Percentiles rank a stretch among this genome's conserved stretches.
These are phyloP conservation scores for Tetrahymena thermophila DNA, from an alignment of 73 alveolate species.

Conservation along the genomic window DNA sequence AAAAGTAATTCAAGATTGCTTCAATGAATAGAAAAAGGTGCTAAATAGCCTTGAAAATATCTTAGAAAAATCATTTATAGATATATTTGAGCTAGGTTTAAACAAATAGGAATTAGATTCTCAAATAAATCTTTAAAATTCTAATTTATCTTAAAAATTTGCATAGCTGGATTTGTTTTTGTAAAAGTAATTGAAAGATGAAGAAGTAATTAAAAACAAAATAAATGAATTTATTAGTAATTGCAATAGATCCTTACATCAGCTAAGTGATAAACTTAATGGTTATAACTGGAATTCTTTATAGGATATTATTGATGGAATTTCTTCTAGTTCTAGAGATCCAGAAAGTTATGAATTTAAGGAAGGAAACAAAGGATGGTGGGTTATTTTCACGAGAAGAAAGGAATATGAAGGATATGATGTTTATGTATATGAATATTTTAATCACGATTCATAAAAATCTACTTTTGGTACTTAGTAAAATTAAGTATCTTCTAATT, in stretches of 20 bases:
- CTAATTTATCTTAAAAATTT: too few species aligned
- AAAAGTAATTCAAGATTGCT: background rate
- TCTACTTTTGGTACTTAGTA: background rate
- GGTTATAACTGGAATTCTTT: too few species aligned
- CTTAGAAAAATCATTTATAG: background rate
- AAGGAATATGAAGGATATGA: background rate
- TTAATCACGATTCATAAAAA: background rate
- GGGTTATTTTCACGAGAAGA: background rate
- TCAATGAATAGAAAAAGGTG: background rate
- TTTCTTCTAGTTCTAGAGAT: background rate
- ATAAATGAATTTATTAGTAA: too few species aligned
- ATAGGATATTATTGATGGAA: background rate
- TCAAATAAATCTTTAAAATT: too few species aligned
- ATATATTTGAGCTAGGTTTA: background rate
- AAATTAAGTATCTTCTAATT: background rate
- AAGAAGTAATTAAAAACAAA: background rate
- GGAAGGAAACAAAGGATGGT: background rate
- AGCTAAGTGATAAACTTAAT: too few species aligned
- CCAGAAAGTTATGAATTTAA: background rate
- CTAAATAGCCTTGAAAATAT: background rate
- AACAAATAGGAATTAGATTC: background rate
- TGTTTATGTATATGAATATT: background rate
- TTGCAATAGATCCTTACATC: too few species aligned
- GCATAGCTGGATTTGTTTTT: background rate
- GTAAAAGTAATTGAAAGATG: background rate